Conservation (phyloP, 2,329 filamentous ascomycete genomes). For the Leptographium lundbergii region DNA sequence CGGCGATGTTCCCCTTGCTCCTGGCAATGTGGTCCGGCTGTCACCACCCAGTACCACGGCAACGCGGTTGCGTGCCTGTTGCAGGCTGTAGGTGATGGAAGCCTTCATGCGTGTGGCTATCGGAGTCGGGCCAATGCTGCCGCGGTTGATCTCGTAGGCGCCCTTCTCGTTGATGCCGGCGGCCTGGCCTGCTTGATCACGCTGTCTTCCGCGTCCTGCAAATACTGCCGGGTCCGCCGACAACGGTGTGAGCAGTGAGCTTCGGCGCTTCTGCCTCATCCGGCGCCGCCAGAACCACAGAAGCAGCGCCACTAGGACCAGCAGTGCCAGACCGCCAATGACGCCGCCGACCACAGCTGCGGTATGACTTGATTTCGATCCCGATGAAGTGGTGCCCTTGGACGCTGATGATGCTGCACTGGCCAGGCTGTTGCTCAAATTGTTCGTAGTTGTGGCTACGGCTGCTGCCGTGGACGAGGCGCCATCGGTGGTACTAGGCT, state of each 20-base stretch:
- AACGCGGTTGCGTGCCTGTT: constrained; percentile 22
- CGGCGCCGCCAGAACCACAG: constrained; percentile 39
- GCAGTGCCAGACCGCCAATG: constrained; percentile 33
- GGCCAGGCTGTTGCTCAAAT: background rate
- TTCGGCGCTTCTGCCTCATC: constrained; percentile 27
- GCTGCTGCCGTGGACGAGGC: background rate
- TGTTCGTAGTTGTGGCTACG: background rate
- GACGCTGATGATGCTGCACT: background rate
- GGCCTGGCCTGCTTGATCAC: background rate
- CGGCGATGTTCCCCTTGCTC: constrained; percentile 18
- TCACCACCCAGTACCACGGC: constrained; percentile 16
- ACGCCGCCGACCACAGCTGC: constrained; percentile 38
- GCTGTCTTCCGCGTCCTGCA: background rate
- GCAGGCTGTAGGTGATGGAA: constrained; percentile 24
- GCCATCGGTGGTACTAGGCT: too few relatives aligned
- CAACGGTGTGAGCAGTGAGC: constrained; percentile 36
- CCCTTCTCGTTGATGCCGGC: constrained; percentile 15
- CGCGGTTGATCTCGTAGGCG: constrained; percentile 29
- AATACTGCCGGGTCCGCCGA: constrained; percentile 18
- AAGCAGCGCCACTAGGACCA: constrained; percentile 32
- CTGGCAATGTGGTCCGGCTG: constrained; percentile 1
- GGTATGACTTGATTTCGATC: constrained; percentile 19
- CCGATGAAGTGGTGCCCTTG: constrained; percentile 6
- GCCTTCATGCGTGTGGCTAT: constrained; percentile 28
- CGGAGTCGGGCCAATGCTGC: constrained; percentile 36